Evolutionary conservation across 108 stramenopile genomes (phyloP), one percentile per base, ranked within the genome.

Genomic region (Chaetoceros muelleri): DNA sequence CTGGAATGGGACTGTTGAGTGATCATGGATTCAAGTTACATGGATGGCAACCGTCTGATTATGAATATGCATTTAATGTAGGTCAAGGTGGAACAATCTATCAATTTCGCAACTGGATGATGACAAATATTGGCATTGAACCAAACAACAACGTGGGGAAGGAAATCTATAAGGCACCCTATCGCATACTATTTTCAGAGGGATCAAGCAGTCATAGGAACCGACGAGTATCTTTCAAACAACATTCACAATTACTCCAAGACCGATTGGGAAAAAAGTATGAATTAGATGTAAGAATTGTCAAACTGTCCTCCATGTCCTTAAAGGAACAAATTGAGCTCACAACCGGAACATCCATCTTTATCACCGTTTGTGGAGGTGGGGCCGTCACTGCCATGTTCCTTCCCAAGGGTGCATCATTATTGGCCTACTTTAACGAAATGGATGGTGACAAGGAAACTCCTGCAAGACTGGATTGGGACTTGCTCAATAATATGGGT

Each of bases 401-500:
- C 57, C 53, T 82, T 18, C 77, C 81, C 8, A 58, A 52, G 0
- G 81, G 81, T 18, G 64, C 74, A 0, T 57, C 60, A 17, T 3
- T 78, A 0, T 45, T 75, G 3, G 10, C 78, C 1, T 78, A 58
- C 52, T 82, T 73, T 57, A 27, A 31, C 1, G 62, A 55, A 55
- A 29, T 28, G 0, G 72, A 71, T 46, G 80, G 73, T 25, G 3
- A 31, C 2, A 65, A 44, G 0, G 47, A 46, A 16, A 25, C 18
- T 29, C 80, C 80, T 0, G 81, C 77, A 0, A 61, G 67, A 28
- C 44, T 82, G 53, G 81, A 82, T 49, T 82, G 70, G 72, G 81
- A 82, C 29, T 48, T 79, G 52, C 55, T 82, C 28, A 73, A 73
- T 46, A 31, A 67, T 18, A 51, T 68, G 3, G 63, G 57, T 0